Percentiles rank a stretch among this genome's conserved stretches.
phyloP scores from a whole-genome alignment of 2,329 filamentous ascomycete genomes.

The Botryotinia globosa region DNA sequence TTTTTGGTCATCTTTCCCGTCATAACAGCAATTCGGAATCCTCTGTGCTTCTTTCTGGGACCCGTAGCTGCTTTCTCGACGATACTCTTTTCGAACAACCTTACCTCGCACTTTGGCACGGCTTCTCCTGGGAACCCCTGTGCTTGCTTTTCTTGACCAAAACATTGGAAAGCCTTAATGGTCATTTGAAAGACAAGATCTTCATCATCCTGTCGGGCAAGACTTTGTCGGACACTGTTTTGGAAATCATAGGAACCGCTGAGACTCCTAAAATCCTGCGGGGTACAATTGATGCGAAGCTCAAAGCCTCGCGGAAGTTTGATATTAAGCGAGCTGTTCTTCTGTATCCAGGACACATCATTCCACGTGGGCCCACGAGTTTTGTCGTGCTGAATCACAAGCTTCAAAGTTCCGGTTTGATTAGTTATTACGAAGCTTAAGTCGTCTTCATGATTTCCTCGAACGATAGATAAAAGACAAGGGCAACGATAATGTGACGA shows the following conservation, averaged over 20 bases:
- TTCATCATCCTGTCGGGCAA: constrained; percentile 70
- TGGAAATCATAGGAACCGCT: constrained; percentile 87
- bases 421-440: constrained; percentile 74
- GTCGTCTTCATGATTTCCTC: constrained; percentile 65
- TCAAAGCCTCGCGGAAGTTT: constrained; percentile 73
- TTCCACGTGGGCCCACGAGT: constrained; percentile 73
- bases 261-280: constrained; percentile 74
- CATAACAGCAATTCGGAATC: constrained; percentile 74
- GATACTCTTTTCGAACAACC: constrained; percentile 69
- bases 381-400: constrained; percentile 68
- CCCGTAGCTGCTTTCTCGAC: constrained; percentile 71
- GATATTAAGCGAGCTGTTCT: constrained; percentile 63
- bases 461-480: constrained; percentile 72
- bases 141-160: constrained; percentile 68
- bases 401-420: constrained; percentile 73
- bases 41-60: constrained; percentile 69
- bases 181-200: constrained; percentile 64
- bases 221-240: constrained; percentile 67
- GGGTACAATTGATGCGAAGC: constrained; percentile 66
- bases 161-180: constrained; percentile 75
- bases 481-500: constrained; percentile 67
- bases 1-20: constrained; percentile 76
- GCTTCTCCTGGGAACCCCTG: constrained; percentile 74
- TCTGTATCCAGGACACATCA: constrained; percentile 75
- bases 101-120: constrained; percentile 67